These are phyloP conservation scores for Craspedostauros australis DNA, from an alignment of 108 stramenopile species.

Conservation along the genomic window DNA sequence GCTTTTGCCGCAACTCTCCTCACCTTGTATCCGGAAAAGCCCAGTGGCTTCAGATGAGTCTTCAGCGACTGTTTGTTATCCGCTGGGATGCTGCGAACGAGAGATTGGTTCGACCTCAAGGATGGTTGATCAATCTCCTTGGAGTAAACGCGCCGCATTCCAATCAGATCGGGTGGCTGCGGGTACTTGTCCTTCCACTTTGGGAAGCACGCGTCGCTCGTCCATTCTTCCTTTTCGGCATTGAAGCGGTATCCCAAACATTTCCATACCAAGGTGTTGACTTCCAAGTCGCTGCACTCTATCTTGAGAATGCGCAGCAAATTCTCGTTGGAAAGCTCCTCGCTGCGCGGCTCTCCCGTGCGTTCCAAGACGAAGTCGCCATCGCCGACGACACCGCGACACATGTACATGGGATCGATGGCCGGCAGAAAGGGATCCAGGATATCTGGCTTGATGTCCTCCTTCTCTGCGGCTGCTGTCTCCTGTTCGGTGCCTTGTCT, in stretches of 20 bases:
- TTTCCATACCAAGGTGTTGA: conserved; percentile 91
- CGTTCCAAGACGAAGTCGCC: conserved; percentile 61
- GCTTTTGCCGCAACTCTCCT: too few species aligned
- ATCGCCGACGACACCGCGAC: conserved; percentile 48
- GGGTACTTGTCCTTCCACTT: conserved; percentile 89
- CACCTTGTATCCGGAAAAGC: conserved; percentile 80
- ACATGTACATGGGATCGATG: conserved; percentile 51
- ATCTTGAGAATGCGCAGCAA: conserved; percentile 62
- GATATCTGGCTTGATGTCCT: too few species aligned
- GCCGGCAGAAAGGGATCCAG: conserved; percentile 62
- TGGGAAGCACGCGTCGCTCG: conserved; percentile 68
- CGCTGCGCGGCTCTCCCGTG: conserved; percentile 49
- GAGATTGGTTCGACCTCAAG: conserved; percentile 66
- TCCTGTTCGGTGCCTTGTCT: too few species aligned
- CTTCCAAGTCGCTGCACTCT: conserved; percentile 77
- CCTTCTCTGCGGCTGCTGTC: too few species aligned
- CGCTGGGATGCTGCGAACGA: conserved; percentile 71
- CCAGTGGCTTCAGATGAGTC: conserved; percentile 63
- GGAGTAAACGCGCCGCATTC: conserved; percentile 83
- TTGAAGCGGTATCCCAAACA: conserved; percentile 89
- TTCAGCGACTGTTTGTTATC: conserved; percentile 81
- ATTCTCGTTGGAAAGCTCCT: conserved; percentile 81
- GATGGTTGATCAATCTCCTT: conserved; percentile 77
- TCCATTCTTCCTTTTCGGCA: conserved; percentile 44
- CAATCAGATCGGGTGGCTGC: conserved; percentile 87